Evolutionary conservation across 129 eudicot genomes (phyloP).

Genomic region (Ambrosia artemisiifolia): DNA sequence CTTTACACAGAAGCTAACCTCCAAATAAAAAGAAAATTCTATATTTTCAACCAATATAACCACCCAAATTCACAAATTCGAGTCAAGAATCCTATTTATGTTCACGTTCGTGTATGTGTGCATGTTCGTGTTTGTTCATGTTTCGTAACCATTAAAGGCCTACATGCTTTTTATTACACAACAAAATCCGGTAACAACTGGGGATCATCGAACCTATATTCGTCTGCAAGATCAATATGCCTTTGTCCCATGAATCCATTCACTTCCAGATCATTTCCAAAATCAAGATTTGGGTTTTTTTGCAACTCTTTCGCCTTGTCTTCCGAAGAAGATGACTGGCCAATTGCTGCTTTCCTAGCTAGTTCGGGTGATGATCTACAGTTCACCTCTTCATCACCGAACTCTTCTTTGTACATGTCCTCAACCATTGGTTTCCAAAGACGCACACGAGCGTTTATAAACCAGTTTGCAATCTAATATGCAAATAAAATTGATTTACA

Average conservation of each 20-base stretch:
- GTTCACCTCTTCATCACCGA: conserved; percentile 54
- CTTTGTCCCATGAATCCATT: conserved; percentile 27
- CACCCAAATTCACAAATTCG: conserved; percentile 22
- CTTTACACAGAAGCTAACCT: conserved; percentile 29
- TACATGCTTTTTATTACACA: conserved; percentile 21
- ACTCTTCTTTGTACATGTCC: conserved; percentile 97
- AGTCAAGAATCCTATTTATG: conserved; percentile 1
- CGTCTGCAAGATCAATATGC: conserved; percentile 47
- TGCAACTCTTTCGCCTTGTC: conserved; percentile 48
- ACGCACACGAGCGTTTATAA: conserved; percentile 93
- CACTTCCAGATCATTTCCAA: conserved; percentile 13
- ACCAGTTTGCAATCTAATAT: conserved; percentile 95
- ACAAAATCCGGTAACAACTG: conserved; percentile 59
- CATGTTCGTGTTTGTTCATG: not conserved
- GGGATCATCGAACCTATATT: conserved; percentile 52
- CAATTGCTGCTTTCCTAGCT: conserved; percentile 30
- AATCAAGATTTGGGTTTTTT: conserved; percentile 30
- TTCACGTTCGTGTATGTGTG: not conserved
- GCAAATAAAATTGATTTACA: not conserved
- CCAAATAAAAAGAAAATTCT: conserved; percentile 6
- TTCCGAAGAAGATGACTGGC: conserved; percentile 40
- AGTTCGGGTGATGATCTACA: conserved; percentile 38
- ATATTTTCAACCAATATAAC: conserved; percentile 20
- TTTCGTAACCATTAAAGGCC: not conserved
- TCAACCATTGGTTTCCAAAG: conserved; percentile 99